Evolutionary conservation across 352 stramenopile genomes (phyloP).

Genomic region (Phytophthora podocarpi): DNA sequence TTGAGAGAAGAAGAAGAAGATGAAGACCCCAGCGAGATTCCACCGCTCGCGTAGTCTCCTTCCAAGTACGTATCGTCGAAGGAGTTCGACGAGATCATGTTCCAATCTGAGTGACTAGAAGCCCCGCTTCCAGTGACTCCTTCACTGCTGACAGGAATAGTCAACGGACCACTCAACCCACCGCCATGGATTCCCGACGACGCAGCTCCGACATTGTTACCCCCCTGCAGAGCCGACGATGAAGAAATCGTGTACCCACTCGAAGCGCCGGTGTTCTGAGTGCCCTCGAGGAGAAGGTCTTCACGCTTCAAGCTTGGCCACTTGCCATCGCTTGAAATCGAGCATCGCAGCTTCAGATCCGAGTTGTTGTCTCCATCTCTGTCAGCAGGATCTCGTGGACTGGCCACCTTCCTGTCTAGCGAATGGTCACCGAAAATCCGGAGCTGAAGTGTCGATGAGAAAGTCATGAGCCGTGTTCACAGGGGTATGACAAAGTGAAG

Average conservation of each 20-base stretch:
- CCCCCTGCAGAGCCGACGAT: neutral
- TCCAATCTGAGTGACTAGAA: slow-evolving; percentile 33
- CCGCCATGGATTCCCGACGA: neutral
- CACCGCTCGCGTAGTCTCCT: slow-evolving; percentile 24
- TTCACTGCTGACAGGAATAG: slow-evolving; percentile 13
- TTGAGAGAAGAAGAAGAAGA: slow-evolving; percentile 19
- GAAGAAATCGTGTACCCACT: slow-evolving; percentile 4
- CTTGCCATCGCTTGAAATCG: slow-evolving; percentile 24
- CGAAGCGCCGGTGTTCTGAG: neutral
- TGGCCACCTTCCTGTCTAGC: slow-evolving; percentile 33
- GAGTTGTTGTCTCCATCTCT: slow-evolving; percentile 18
- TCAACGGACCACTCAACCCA: slow-evolving; percentile 6
- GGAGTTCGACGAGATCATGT: slow-evolving; percentile 35
- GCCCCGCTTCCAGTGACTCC: slow-evolving; percentile 3
- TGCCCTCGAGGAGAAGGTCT: slow-evolving; percentile 8
- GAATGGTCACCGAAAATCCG: slow-evolving; percentile 32
- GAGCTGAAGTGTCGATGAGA: slow-evolving; percentile 41
- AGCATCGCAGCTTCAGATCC: slow-evolving; percentile 19
- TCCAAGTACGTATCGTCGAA: slow-evolving; percentile 49
- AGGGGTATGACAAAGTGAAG: slow-evolving; percentile 25
- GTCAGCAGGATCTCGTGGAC: slow-evolving; percentile 7
- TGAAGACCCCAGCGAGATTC: slow-evolving; percentile 18
- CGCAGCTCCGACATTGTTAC: neutral
- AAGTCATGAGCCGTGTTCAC: slow-evolving; percentile 26
- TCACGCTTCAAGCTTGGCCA: slow-evolving; percentile 36